These are phyloP conservation scores for Saccharomycopsis capsularis DNA, from an alignment of 805 yeast species.

Conservation along the genomic window DNA sequence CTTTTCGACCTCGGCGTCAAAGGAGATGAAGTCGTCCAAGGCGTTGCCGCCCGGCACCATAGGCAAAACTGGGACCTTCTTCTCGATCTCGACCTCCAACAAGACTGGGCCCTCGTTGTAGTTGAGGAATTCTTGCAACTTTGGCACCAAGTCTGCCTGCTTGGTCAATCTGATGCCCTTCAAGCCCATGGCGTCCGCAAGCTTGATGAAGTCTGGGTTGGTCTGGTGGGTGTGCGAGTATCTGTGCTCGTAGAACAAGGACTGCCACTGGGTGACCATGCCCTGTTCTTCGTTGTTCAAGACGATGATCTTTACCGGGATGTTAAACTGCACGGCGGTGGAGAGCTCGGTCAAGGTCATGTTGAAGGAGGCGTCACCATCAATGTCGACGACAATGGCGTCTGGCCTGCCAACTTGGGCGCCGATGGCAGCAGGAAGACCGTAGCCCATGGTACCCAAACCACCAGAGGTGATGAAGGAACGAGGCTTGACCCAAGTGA, in stretches of 20 bases:
- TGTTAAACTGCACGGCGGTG: conserved; percentile 87
- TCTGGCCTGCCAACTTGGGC: conserved; percentile 96
- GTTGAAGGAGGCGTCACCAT: conserved; percentile 98
- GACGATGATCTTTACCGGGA: conserved; percentile 84
- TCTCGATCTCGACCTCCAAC: conserved; percentile 84
- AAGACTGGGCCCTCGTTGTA: conserved; percentile 75
- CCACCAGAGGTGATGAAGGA: conserved; percentile 98
- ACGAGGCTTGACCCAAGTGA: conserved; percentile 89
- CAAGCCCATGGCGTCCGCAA: conserved; percentile 92
- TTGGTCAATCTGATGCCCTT: conserved; percentile 68
- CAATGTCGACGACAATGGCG: conserved; percentile 90
- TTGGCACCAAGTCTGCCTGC: conserved; percentile 57
- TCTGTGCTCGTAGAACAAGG: conserved; percentile 92
- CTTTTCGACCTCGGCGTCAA: conserved; percentile 75
- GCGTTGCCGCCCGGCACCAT: conserved; percentile 98
- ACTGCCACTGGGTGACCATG: conserved; percentile 99
- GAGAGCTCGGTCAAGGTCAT: conserved; percentile 93
- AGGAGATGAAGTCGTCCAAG: conserved; percentile 83
- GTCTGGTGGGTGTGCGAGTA: conserved; percentile 96
- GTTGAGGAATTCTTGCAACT: conserved; percentile 62
- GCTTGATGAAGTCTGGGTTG: conserved; percentile 88
- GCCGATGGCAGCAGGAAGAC: conserved; percentile 96
- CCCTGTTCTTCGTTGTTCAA: conserved; percentile 98
- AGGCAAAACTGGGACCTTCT: conserved; percentile 67
- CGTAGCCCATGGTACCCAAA: conserved; percentile 97